Conservation (phyloP, 2,329 filamentous ascomycete species). For the Nectriaceae sp. region DNA sequence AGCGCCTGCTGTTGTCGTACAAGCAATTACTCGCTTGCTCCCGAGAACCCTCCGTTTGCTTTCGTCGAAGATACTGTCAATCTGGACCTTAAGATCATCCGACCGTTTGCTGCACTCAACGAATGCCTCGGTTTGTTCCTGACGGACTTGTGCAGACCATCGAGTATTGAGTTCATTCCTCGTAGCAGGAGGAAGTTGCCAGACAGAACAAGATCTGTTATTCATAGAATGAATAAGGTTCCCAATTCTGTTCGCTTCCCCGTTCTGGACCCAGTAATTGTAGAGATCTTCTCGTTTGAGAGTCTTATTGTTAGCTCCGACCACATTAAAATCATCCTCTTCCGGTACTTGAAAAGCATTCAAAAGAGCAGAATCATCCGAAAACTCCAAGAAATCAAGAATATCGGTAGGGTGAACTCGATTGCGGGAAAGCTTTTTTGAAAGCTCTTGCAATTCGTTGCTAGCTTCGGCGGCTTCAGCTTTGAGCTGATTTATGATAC, state of each 20-base stretch:
- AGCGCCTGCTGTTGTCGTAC: constrained; percentile 71
- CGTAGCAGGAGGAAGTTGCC: constrained; percentile 46
- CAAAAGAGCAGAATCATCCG: constrained; percentile 50
- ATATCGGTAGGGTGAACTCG: constrained; percentile 28
- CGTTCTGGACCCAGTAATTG: constrained; percentile 15
- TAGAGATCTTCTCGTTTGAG: constrained; percentile 34
- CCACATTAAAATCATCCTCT: constrained; percentile 45
- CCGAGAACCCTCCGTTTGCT: constrained; percentile 45
- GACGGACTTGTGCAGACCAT: constrained; percentile 49
- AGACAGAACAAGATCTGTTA: constrained; percentile 42
- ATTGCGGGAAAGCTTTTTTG: constrained; percentile 13
- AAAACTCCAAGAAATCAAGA: constrained; percentile 52
- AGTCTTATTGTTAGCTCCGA: constrained; percentile 47
- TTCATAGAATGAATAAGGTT: constrained; percentile 18
- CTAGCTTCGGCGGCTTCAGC: background rate
- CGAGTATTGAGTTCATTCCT: constrained; percentile 37
- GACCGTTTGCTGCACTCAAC: constrained; percentile 39
- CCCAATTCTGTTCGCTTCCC: background rate
- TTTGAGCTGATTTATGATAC: constrained; percentile 45
- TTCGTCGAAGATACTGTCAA: constrained; percentile 48
- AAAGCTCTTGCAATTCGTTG: constrained; percentile 28
- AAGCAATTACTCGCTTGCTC: constrained; percentile 64
- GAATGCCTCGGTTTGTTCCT: constrained; percentile 52
- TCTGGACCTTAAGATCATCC: constrained; percentile 40
- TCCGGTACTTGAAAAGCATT: constrained; percentile 57